Evolutionary conservation across 2,329 filamentous ascomycete genomes (phyloP).

Genomic region (Xylaria polymorpha): DNA sequence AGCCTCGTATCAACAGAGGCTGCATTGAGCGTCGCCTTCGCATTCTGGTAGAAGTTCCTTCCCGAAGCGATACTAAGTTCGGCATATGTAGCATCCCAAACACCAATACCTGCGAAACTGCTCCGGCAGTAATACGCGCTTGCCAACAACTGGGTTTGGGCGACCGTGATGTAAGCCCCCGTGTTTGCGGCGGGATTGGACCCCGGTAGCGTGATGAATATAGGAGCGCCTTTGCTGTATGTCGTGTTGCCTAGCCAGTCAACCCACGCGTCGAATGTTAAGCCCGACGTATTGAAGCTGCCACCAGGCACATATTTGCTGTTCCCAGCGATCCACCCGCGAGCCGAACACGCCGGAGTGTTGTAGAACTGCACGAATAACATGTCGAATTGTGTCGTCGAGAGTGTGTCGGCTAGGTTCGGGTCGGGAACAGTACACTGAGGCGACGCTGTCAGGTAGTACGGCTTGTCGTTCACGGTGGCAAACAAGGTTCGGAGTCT

Average conservation of each 20-base stretch:
- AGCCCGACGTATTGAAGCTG: conserved; percentile 43
- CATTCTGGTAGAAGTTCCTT: conserved; percentile 39
- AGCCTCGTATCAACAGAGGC: conserved; percentile 30
- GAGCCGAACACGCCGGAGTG: conserved; percentile 54
- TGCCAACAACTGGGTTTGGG: conserved; percentile 53
- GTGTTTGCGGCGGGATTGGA: conserved; percentile 45
- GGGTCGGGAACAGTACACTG: conserved; percentile 59
- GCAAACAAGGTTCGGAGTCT: conserved; percentile 45
- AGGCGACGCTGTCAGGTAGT: conserved; percentile 59
- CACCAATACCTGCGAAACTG: conserved; percentile 59
- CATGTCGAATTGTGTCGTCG: conserved; percentile 52
- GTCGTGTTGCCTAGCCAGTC: conserved; percentile 49
- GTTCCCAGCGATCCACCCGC: conserved; percentile 49
- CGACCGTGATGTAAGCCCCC: conserved; percentile 53
- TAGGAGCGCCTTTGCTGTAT: conserved; percentile 55
- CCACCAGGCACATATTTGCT: conserved; percentile 45
- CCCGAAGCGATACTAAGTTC: conserved; percentile 46
- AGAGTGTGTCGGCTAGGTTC: conserved; percentile 45
- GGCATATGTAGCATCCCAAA: conserved; percentile 59
- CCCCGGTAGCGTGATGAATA: conserved; percentile 59
- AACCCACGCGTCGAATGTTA: conserved; percentile 61
- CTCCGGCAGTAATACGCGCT: conserved; percentile 53
- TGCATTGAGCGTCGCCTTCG: conserved; percentile 32
- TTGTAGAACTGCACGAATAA: conserved; percentile 65
- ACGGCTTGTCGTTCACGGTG: conserved; percentile 35